Evolutionary conservation across 2,329 filamentous ascomycete genomes (phyloP), one percentile per base, ranked within the genome.

Genomic region (Dactylellina haptotyla): DNA sequence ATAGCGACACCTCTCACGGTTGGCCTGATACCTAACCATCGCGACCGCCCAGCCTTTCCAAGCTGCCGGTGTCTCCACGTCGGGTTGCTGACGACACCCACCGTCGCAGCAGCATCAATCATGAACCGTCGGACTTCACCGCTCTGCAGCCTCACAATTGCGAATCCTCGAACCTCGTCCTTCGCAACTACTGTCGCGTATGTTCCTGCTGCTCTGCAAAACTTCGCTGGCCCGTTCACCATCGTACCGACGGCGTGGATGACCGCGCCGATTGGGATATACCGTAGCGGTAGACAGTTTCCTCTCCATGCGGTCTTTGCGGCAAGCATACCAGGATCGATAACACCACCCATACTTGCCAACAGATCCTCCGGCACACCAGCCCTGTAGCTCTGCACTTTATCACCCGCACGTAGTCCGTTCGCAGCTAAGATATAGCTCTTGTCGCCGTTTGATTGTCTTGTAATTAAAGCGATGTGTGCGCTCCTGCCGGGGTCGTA

Each of bases 1-100:
- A 99, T 99, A 75, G 96, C 95, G 78, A 98, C 84, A 90, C 95
- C 96, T 84, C 96, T 89, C 46, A 99, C 95, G 0, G 95, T 97
- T 14, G 95, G 95, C 77, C 95, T 86, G 79, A 96, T 97, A 80
- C 95, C 95, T 77, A 98, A 83, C 93, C 93, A 97, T 79, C 95
- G 88, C 78, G 90, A 93, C 79, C 96, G 88, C 80, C 95, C 95
- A 78, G 95, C 95, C 84, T 99, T 99, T 78, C 96, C 96, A 66
- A 99, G 86, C 79, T 95, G 92, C 76, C 88, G 86, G 82, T 96
- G 96, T 77, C 97, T 92, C 81, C 93, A 90, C 80, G 97, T 90
- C 50, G 90, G 87, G 82, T 99, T 99, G 85, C 95, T 98, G 41
- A 94, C 90, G 70, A 97, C 88, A 32, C 95, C 95, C 79, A 99